A percentile compares a stretch with the other conserved stretches of the same genome.
Evolutionary conservation across 352 stramenopile genomes (phyloP).

Genomic region (Phytophthora brassicae): DNA sequence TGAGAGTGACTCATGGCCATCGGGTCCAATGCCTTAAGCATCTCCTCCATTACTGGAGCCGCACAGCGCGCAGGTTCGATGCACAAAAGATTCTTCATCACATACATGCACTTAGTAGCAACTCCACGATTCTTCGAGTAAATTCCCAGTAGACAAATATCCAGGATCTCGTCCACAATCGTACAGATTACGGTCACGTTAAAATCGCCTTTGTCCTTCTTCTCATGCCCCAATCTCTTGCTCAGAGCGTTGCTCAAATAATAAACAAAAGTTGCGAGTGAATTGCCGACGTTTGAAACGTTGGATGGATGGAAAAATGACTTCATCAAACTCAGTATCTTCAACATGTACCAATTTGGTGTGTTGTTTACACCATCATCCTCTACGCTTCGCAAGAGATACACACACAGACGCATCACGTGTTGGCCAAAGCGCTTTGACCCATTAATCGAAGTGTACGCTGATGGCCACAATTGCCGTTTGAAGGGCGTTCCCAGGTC

Average conservation of each 20-base stretch:
- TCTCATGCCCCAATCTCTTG: conserved; percentile 58
- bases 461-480: conserved; percentile 56
- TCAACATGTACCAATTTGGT: conserved; percentile 52
- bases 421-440: conserved; percentile 62
- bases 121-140: conserved; percentile 74
- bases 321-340: conserved; percentile 60
- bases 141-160: conserved; percentile 65
- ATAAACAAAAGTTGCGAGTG: conserved; percentile 54
- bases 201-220: conserved; percentile 26
- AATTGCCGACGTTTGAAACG: conserved; percentile 55
- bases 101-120: conserved; percentile 67
- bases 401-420: conserved; percentile 55
- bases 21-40: conserved; percentile 70
- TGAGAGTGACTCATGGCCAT: conserved; percentile 73
- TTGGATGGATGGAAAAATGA: conserved; percentile 81
- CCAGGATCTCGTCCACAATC: conserved; percentile 51
- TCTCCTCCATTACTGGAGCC: conserved; percentile 58
- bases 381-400: conserved; percentile 40
- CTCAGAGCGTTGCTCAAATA: conserved; percentile 54
- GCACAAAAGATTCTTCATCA: conserved; percentile 68
- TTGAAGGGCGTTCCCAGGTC: conserved; percentile 69
- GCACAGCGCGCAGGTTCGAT: conserved; percentile 49
- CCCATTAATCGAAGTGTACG: conserved; percentile 49
- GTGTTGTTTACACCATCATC: conserved; percentile 10
- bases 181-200: conserved; percentile 32